Base-by-base conservation (phyloP, 2,329 filamentous ascomycete genomes). In the Teratosphaeria viscida region DNA sequence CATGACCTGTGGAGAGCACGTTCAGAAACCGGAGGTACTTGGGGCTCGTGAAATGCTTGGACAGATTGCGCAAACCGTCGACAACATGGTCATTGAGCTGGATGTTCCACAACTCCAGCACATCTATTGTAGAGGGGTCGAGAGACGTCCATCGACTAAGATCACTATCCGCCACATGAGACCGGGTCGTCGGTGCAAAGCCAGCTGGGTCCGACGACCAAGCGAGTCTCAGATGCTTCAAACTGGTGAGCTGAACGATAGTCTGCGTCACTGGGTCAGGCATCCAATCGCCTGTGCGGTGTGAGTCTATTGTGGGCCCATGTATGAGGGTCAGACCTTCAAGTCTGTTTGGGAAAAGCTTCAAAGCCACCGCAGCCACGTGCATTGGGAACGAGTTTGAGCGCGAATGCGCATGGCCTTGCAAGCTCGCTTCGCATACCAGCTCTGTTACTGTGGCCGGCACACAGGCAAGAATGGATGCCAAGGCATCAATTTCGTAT, bases 401-500 rank as follows among this genome's bases (percentile, higher is more conserved):
- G 58, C 16, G 52, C 52, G 26, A 32, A 23, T 52, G 32, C 7
- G 56, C 54, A 7, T 19, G 52, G 4, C 39, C 47, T 11, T 49
- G 26, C n/a, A 16, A 19, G 27, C 54, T 7, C 6, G 56, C 54
- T 16, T 63, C 54, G 57, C 61, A 61, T 26, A 59, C 55, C 16
- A 64, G 8, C 11, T 59, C 55, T 8, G 12, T 64, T 5, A 62
- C 10, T 19, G 59, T 58, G 7, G 61, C n/a, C 2, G 63, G 60
- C 8, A 64, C 56, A 35, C 61, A 63, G 3, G 62, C 54, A 43
- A 63, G 57, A 8, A 60, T 37, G 10, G 57, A 49, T 4, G 61
- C 63, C 7, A 63, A 47, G 16, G 63, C 63, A 55, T 64, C 61
- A 7, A 63, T 23, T 14, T 56, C 19, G 7, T 56, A 47, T 54